Evolutionary conservation across 257 asterid genomes (phyloP), one percentile per base, ranked within the genome.

Genomic region (Petunia secreta): DNA sequence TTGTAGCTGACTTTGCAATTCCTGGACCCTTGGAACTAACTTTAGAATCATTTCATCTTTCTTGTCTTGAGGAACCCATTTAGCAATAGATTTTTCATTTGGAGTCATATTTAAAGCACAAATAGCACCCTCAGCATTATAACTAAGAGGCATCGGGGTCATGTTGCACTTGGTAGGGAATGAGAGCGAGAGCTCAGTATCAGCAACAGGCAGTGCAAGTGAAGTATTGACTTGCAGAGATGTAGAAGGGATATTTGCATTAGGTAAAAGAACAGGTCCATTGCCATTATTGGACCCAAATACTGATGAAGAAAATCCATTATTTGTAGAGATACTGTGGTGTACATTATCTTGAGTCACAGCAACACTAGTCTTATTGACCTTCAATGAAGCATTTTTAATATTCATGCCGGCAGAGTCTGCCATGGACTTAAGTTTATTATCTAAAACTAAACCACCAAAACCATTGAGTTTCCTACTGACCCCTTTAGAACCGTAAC

Each of bases 151-250:
- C 85, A 78, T 79, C 46, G 94, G 90, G 79, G 87, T 85, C 11
- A 85, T 83, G 82, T 82, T 57, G 79, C 79, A 84, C 84, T 89
- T 88, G 77, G 95, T 84, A 68, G 97, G 97, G 58, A 91, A 86
- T 0, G 97, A 91, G 64, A 95, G 97, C 50, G 98, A 95, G 43
- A 93, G 96, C 88, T 93, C 98, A 0, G 97, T 92, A 81, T 90
- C 98, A 65, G 99, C 92, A 81, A 83, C 88, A n/a, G 98, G 83
- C 63, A 91, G 79, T 8, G 92, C 77, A 79, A 86, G 87, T 67
- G 87, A 58, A 63, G 85, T 15, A 36, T 81, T 82, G 75, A 65
- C 77, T 0, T 85, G 63, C 40, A 89, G 88, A 41, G 76, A 78
- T 80, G 84, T 48, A 74, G 89, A 83, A 7, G 87, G 84, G 84